These are phyloP conservation scores for Hsuehochloa calcarea DNA, from an alignment of 176 grass and related monocot species.

Conservation along the genomic window DNA sequence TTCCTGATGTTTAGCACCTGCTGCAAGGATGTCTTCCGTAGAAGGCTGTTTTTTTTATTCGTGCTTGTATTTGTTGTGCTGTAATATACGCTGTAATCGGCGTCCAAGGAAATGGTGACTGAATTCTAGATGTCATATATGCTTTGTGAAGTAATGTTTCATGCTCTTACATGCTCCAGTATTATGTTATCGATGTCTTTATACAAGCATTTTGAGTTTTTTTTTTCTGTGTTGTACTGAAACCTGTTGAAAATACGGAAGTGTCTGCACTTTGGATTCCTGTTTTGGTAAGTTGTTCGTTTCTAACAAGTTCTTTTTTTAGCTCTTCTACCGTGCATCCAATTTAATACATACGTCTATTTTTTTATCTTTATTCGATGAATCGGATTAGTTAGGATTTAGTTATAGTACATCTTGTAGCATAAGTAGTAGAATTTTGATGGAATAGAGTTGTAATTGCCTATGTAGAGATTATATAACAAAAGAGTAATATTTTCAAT, in stretches of 20 bases:
- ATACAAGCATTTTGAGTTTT: not conserved
- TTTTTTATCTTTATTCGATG: too few relatives aligned
- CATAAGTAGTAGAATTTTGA: too few relatives aligned
- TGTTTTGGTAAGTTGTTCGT: not conserved
- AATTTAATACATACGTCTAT: too few relatives aligned
- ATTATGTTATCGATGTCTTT: not conserved
- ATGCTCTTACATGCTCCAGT: not conserved
- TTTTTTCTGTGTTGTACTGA: not conserved
- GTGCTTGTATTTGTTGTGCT: conserved; percentile 38
- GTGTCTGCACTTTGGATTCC: not conserved
- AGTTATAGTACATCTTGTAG: too few relatives aligned
- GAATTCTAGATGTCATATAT: conserved; percentile 2
- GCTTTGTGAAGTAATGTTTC: not conserved
- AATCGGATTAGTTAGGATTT: too few relatives aligned
- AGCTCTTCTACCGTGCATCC: too few relatives aligned
- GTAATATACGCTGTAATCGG: conserved; percentile 34
- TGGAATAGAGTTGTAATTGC: too few relatives aligned
- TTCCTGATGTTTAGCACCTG: conserved; percentile 30
- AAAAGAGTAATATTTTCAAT: too few relatives aligned
- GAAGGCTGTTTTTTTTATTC: not conserved
- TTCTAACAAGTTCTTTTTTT: not conserved
- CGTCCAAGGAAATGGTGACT: conserved; percentile 9
- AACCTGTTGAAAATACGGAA: not conserved
- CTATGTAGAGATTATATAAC: too few relatives aligned
- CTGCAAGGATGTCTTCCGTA: conserved; percentile 21